Conservation (phyloP, 805 yeast genomes). For the Ogataea trehalophila region DNA sequence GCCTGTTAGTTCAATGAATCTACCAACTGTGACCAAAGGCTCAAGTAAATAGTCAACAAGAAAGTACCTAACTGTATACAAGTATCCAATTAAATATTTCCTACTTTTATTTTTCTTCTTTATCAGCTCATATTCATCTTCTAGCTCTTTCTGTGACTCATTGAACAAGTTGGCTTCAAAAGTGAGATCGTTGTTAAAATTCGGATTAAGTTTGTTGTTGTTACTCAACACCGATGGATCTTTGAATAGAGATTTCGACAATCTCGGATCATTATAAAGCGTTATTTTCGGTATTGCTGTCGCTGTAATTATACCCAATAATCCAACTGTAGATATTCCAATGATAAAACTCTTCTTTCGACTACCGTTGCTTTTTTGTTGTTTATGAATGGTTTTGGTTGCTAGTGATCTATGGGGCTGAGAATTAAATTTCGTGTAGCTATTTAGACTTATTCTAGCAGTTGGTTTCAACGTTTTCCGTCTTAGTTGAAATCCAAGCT, state of each 20-base stretch:
- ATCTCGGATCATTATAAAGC: slow-evolving; percentile 11
- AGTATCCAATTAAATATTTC: slow-evolving; percentile 22
- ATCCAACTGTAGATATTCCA: slow-evolving; percentile 7
- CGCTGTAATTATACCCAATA: slow-evolving; percentile 1
- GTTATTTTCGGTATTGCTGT: not conserved
- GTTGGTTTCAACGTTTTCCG: too few relatives aligned
- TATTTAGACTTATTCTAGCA: too few relatives aligned
- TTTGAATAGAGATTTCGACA: slow-evolving; percentile 13
- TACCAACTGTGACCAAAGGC: slow-evolving; percentile 60
- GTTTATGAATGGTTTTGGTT: not conserved
- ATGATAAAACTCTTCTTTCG: not conserved
- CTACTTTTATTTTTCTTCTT: slow-evolving; percentile 26
- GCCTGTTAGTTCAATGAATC: slow-evolving; percentile 64
- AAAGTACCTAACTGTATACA: slow-evolving; percentile 38
- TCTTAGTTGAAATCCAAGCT: not conserved
- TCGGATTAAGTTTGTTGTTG: slow-evolving; percentile 39
- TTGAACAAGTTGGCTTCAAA: slow-evolving; percentile 62
- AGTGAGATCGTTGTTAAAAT: slow-evolving; percentile 48
- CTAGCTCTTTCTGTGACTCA: slow-evolving; percentile 55
- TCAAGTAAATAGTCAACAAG: slow-evolving; percentile 56
- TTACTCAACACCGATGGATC: slow-evolving; percentile 14
- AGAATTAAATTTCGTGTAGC: too few relatives aligned
- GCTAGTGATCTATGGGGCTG: not conserved
- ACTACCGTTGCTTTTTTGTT: too few relatives aligned
- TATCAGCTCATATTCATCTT: slow-evolving; percentile 31